Evolutionary conservation across 2,329 filamentous ascomycete species (phyloP).

Genomic region (Epichloe festucae): DNA sequence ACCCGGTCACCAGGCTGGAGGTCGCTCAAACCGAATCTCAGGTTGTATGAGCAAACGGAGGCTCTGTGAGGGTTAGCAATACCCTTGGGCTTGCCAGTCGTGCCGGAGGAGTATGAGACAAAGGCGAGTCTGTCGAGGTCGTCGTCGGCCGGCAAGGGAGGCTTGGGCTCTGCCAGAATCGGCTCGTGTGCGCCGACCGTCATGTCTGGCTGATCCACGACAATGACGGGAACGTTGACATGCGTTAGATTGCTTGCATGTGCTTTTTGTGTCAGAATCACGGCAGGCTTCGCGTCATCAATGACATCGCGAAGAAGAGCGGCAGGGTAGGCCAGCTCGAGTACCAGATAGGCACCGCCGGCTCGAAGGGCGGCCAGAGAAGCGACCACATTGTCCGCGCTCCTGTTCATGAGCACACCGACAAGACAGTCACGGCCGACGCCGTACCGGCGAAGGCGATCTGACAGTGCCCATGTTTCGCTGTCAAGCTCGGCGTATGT

Average conservation of each 20-base stretch:
- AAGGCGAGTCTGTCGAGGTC: conserved; percentile 66
- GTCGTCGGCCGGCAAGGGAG: conserved; percentile 45
- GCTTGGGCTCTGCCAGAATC: conserved; percentile 23
- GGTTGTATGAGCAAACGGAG: conserved; percentile 58
- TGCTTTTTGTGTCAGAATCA: conserved; percentile 54
- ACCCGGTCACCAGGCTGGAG: conserved; percentile 60
- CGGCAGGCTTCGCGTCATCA: conserved; percentile 58
- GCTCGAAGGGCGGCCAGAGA: conserved; percentile 67
- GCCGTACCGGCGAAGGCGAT: conserved; percentile 50
- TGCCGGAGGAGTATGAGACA: conserved; percentile 70
- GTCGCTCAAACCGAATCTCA: conserved; percentile 59
- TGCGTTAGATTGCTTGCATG: conserved; percentile 51
- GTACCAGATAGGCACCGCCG: conserved; percentile 66
- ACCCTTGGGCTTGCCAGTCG: conserved; percentile 67
- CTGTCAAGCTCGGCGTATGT: conserved; percentile 62
- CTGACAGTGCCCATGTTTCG: conserved; percentile 51
- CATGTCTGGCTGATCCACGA: conserved; percentile 39
- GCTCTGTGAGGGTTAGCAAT: conserved; percentile 70
- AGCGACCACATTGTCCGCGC: conserved; percentile 67
- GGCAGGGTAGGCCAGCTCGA: conserved; percentile 67
- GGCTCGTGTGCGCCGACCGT: conserved; percentile 12
- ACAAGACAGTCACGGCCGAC: conserved; percentile 63
- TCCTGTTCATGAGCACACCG: conserved; percentile 61
- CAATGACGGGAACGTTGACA: conserved; percentile 47
- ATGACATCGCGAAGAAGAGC: conserved; percentile 63